Conservation (phyloP, 345 rosid species). For the Camelina hispida region DNA sequence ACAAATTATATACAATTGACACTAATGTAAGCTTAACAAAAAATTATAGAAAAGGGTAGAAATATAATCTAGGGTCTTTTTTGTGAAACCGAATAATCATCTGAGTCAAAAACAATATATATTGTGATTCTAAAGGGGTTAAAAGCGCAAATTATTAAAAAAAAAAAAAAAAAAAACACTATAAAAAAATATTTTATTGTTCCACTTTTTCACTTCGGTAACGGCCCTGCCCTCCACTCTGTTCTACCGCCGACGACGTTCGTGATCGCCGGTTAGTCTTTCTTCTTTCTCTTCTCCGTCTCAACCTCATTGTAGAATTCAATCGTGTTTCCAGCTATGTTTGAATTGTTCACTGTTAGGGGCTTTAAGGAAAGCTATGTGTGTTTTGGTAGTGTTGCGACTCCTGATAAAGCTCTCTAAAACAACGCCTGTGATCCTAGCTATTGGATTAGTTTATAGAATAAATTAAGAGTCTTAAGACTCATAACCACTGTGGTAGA, state of each 20-base stretch:
- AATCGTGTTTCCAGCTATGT: neutral
- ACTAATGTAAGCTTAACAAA: too few species aligned
- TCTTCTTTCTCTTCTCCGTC: neutral
- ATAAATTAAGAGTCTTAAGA: neutral
- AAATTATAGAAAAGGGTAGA: neutral
- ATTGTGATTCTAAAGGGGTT: neutral
- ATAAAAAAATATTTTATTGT: neutral
- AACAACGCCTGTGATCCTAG: neutral
- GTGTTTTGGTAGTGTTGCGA: neutral
- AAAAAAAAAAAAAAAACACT: neutral
- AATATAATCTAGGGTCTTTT: neutral
- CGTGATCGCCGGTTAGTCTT: conserved; percentile 29
- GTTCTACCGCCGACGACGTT: neutral
- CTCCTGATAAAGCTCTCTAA: neutral
- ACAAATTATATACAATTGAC: neutral
- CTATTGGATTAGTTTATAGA: neutral
- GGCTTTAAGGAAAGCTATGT: neutral
- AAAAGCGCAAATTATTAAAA: neutral
- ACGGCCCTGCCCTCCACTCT: conserved; percentile 27
- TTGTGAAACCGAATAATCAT: neutral
- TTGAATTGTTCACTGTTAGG: neutral
- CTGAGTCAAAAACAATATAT: neutral
- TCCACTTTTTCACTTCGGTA: neutral
- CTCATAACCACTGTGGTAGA: neutral
- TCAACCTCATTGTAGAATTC: neutral